phyloP scores from a whole-genome alignment of 1,284 basidiomycete species.

The Rhodotorula sp. region DNA sequence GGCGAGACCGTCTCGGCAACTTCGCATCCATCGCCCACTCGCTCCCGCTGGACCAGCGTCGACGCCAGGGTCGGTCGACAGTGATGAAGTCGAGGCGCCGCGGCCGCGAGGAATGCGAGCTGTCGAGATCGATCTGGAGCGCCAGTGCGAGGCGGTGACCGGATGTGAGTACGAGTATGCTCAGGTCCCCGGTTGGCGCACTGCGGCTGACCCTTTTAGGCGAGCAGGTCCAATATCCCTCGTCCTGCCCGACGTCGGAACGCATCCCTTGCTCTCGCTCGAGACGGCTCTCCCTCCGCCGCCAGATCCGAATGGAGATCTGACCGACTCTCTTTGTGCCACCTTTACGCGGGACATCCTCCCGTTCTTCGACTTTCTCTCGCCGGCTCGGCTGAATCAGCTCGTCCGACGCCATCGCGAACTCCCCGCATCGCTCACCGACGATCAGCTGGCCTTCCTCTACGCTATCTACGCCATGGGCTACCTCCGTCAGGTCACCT shows the following conservation, averaged over 20 bases:
- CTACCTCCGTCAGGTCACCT: neutral
- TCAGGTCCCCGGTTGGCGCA: neutral
- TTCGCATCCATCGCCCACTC: neutral
- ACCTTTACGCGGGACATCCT: slow-evolving; percentile 13
- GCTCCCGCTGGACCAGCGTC: neutral
- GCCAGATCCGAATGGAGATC: neutral
- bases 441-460: slow-evolving; percentile 14
- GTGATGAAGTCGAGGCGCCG: neutral
- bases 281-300: slow-evolving; percentile 1
- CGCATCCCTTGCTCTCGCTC: slow-evolving; percentile 5
- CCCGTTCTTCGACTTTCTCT: slow-evolving; percentile 12
- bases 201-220: neutral
- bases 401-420: slow-evolving; percentile 8
- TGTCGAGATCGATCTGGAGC: slow-evolving; percentile 12
- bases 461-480: slow-evolving; percentile 14
- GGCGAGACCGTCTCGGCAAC: neutral
- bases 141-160: slow-evolving; percentile 1
- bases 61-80: neutral
- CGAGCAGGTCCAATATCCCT: slow-evolving; percentile 10
- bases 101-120: neutral
- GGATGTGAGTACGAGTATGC: neutral
- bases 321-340: neutral
- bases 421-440: slow-evolving; percentile 4
- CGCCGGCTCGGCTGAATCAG: slow-evolving; percentile 1
- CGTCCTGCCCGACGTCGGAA: slow-evolving; percentile 7